Percentiles rank a stretch among this genome's conserved stretches.
These are phyloP conservation scores for Brassica carinata DNA, from an alignment of 345 rosid genomes.

Conservation along the genomic window DNA sequence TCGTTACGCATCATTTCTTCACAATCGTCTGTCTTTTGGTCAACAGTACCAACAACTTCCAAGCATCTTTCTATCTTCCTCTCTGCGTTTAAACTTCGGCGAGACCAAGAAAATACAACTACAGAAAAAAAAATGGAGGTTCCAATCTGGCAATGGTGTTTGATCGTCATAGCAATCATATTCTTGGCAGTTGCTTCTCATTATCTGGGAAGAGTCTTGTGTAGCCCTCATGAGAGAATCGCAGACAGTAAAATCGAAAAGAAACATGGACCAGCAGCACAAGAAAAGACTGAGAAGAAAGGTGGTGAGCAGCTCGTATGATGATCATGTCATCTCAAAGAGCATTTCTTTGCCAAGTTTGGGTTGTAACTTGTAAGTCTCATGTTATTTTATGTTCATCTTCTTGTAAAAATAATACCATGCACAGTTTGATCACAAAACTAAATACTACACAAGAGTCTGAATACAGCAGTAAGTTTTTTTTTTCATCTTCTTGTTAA, in stretches of 20 bases:
- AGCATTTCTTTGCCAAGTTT: conserved; percentile 18
- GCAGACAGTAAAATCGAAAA: conserved; percentile 20
- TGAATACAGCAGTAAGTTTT: background rate
- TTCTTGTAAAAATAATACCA: background rate
- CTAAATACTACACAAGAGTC: too few species aligned
- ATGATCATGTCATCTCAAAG: conserved; percentile 7
- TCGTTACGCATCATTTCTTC: conserved; percentile 22
- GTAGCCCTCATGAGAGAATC: conserved; percentile 33
- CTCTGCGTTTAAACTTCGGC: background rate
- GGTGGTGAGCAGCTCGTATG: conserved; percentile 23
- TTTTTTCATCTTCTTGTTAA: background rate
- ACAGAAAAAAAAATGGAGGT: conserved; percentile 27
- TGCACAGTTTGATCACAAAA: background rate
- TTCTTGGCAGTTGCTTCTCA: conserved; percentile 34
- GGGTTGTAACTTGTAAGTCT: conserved; percentile 14
- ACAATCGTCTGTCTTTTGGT: conserved; percentile 23
- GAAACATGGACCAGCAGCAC: conserved; percentile 9
- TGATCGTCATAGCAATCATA: conserved; percentile 30
- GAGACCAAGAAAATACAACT: conserved; percentile 7
- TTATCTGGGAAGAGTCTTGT: conserved; percentile 21
- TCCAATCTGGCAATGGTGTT: conserved; percentile 39
- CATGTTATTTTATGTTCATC: background rate
- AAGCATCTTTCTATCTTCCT: conserved; percentile 12
- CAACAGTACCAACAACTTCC: conserved; percentile 36
- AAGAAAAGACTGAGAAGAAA: conserved; percentile 16